phyloP scores from a whole-genome alignment of 2,329 filamentous ascomycete species.

The Hypoxylon rubiginosum region DNA sequence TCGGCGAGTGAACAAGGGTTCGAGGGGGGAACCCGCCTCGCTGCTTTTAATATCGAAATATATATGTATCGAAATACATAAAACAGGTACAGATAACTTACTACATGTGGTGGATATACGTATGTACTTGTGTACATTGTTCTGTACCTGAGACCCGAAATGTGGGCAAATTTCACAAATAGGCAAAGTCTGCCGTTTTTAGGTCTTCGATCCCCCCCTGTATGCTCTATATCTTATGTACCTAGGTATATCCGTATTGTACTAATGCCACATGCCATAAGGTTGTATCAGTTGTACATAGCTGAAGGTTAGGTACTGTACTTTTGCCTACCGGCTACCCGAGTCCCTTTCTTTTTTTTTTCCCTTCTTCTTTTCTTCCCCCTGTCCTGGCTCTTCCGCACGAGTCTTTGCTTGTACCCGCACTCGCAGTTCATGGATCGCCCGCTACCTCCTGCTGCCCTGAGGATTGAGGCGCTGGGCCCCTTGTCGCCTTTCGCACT shows the following conservation, averaged over 20 bases:
- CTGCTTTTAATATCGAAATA: constrained; percentile 35
- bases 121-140: constrained; percentile 1
- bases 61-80: too few relatives aligned
- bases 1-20: constrained; percentile 11
- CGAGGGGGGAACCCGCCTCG: constrained; percentile 13
- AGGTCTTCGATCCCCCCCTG: neutral
- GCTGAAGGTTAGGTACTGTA: constrained; percentile 10
- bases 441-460: constrained; percentile 26
- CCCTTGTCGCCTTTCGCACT: constrained; percentile 34
- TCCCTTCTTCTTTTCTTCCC: neutral
- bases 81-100: neutral
- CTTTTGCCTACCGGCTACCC: constrained; percentile 8
- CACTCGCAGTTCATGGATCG: constrained; percentile 21
- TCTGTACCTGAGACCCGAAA: constrained; percentile 17
- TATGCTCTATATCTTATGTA: neutral
- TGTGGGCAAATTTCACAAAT: constrained; percentile 38
- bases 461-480: constrained; percentile 28
- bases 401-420: constrained; percentile 16
- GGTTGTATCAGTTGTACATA: neutral
- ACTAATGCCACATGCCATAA: neutral
- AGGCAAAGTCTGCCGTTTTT: constrained; percentile 18
- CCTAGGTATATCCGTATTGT: neutral
- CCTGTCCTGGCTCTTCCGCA: constrained; percentile 23
- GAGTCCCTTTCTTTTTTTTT: neutral
- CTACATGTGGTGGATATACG: too few relatives aligned